Evolutionary conservation across 164 flowering plant species (phyloP), one percentile per base, ranked within the genome.

Genomic region (Tetrastigma voinierianum): DNA sequence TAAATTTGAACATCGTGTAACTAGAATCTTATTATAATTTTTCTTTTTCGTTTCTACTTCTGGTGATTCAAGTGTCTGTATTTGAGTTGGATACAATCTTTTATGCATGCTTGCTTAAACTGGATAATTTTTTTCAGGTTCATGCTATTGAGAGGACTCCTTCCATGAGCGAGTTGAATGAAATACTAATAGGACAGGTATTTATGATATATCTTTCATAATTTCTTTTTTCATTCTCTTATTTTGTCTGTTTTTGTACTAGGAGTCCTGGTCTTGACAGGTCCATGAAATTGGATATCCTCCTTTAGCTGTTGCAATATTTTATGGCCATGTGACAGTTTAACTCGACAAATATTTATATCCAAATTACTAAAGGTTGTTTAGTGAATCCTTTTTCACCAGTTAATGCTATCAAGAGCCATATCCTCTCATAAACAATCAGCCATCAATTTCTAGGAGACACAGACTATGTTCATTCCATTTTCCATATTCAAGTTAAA

Each of bases 101-200:
- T 7, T 18, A 24, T 19, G 2, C n/a, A 16, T 25, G 15, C 51
- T 23, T 68, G 46, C 63, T 46, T 9, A 69, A 67, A 47, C 53
- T 20, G 61, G 64, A 46, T 62, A 13, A 52, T 4, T 78, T 12
- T 61, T 73, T 74, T 56, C 87, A 96, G 99, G 96, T 96, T 72
- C 78, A 87, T 74, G 87, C 96, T 61, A 81, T 96, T 64, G 98
- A 96, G 78, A 88, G 83, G 82, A 93, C 96, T 74, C 98, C 99
- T 69, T 93, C 98, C 66, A 91, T 96, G 98, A 96, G 99, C 76
- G 98, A 91, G 75, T 77, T 96, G 75, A 96, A 87, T 77, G 98
- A 96, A 73, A 89, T 96, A 73, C 93, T 96, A 67, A 79, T 93
- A 68, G 93, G 93, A 51, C 98, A 96, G 99, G 99, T 96, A 88